Evolutionary conservation across 352 stramenopile genomes (phyloP).

Genomic region (Phytophthora macrochlamydospora): DNA sequence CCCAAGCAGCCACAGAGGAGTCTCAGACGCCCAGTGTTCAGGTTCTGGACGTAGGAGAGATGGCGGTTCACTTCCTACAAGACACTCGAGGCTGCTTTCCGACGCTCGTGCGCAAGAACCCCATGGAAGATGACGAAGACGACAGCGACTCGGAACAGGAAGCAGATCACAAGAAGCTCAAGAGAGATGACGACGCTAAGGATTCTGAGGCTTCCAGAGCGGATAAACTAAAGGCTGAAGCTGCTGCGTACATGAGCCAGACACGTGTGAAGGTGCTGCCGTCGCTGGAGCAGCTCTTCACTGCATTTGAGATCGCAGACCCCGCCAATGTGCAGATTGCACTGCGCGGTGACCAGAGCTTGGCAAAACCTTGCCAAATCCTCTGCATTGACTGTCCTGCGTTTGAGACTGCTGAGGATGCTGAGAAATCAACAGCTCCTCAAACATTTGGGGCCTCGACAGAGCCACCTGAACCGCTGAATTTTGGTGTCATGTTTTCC

Average conservation of each 20-base stretch:
- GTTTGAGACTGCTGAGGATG: conserved; percentile 11
- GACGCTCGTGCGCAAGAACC: conserved; percentile 61
- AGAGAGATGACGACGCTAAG: conserved; percentile 18
- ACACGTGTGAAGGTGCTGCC: conserved; percentile 50
- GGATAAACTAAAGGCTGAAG: conserved; percentile 23
- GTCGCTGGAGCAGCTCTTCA: conserved; percentile 42
- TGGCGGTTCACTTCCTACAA: conserved; percentile 54
- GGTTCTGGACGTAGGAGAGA: conserved; percentile 66
- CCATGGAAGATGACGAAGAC: conserved; percentile 40
- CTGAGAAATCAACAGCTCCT: conserved; percentile 1
- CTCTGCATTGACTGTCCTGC: conserved; percentile 64
- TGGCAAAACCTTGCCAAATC: conserved; percentile 42
- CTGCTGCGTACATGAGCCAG: conserved; percentile 36
- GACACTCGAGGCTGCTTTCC: conserved; percentile 70
- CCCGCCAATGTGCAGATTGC: conserved; percentile 29
- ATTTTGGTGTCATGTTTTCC: conserved; percentile 68
- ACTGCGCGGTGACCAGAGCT: conserved; percentile 31
- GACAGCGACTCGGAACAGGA: conserved; percentile 44
- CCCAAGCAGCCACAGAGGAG: conserved; percentile 6
- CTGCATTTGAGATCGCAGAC: conserved; percentile 45
- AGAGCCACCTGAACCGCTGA: conserved; percentile 36
- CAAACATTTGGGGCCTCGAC: conserved; percentile 19
- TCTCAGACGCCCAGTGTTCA: conserved; percentile 30
- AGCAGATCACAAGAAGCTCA: conserved; percentile 40
- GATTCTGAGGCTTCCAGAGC: conserved; percentile 5